A percentile compares a stretch with the other conserved stretches of the same genome.
These are phyloP conservation scores for Phalaenopsis hybrid DNA, from an alignment of 116 monocot species.

Conservation along the genomic window DNA sequence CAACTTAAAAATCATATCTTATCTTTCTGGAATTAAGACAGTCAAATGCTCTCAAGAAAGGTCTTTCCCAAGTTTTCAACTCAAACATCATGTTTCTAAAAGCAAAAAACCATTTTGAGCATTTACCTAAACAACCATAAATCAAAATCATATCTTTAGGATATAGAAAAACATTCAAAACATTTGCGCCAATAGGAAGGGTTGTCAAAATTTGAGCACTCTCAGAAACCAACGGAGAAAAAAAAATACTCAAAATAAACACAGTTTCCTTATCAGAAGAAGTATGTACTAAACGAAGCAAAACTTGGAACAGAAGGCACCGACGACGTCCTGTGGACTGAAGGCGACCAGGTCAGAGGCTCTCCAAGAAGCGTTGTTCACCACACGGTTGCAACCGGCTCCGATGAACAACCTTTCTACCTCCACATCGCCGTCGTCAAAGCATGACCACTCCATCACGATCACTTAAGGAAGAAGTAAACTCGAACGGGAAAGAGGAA, in stretches of 20 bases:
- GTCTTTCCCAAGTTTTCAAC: too few relatives aligned
- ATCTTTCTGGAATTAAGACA: too few relatives aligned
- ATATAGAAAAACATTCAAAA: background rate
- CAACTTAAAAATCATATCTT: too few relatives aligned
- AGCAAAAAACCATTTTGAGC: too few relatives aligned
- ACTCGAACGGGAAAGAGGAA: background rate
- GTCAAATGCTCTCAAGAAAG: too few relatives aligned
- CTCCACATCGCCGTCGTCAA: conserved; percentile 12
- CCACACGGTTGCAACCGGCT: conserved; percentile 85
- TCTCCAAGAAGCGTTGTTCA: conserved; percentile 95
- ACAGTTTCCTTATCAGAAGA: conserved; percentile 3
- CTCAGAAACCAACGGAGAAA: conserved; percentile 19
- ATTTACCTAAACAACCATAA: too few relatives aligned
- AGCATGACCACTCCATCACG: background rate
- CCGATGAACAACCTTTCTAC: conserved; percentile 68
- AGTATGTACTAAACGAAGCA: background rate
- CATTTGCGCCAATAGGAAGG: conserved; percentile 24
- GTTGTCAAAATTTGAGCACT: conserved; percentile 83
- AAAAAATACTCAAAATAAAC: background rate
- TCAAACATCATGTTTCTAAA: too few relatives aligned
- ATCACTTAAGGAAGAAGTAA: background rate
- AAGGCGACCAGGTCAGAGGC: conserved; percentile 78
- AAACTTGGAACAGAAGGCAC: conserved; percentile 78
- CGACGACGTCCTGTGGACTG: conserved; percentile 84
- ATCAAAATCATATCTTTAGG: background rate